phyloP scores from a whole-genome alignment of 768 basidiomycete genomes.

The Kwoniella newhampshirensis region DNA sequence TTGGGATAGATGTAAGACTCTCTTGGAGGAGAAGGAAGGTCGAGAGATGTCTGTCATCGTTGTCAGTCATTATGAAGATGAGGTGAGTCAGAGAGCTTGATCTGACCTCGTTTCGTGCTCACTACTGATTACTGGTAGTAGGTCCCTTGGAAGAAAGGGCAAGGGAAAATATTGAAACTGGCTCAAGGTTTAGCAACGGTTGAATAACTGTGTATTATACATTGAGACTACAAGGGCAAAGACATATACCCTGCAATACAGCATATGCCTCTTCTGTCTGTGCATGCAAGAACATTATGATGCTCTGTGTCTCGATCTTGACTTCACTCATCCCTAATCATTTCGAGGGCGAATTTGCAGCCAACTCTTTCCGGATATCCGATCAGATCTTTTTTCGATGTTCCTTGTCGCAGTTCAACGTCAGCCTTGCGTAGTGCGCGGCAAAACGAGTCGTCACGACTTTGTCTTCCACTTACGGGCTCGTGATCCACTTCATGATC shows the following conservation, averaged over 20 bases:
- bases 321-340: slow-evolving; percentile 2
- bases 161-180: slow-evolving; percentile 59
- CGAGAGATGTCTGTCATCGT: slow-evolving; percentile 72
- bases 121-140: slow-evolving; percentile 1
- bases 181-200: slow-evolving; percentile 41
- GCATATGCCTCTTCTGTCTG: no score
- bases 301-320: no score
- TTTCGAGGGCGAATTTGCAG: no score
- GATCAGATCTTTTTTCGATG: slow-evolving; percentile 23
- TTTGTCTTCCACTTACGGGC: slow-evolving; percentile 56
- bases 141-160: slow-evolving; percentile 63
- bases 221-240: not conserved
- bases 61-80: slow-evolving; percentile 87
- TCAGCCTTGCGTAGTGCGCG: not conserved
- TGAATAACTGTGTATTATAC: slow-evolving; percentile 1
- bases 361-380: no score
- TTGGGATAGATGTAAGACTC: slow-evolving; percentile 65
- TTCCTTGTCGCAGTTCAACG: slow-evolving; percentile 8
- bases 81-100: no score
- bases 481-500: slow-evolving; percentile 88
- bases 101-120: no score
- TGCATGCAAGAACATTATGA: no score
- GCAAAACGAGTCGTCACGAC: not conserved
- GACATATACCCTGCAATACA: no score
- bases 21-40: slow-evolving; percentile 59